Conservation (phyloP, 139 green algal species). For the Gonium pectorale region DNA sequence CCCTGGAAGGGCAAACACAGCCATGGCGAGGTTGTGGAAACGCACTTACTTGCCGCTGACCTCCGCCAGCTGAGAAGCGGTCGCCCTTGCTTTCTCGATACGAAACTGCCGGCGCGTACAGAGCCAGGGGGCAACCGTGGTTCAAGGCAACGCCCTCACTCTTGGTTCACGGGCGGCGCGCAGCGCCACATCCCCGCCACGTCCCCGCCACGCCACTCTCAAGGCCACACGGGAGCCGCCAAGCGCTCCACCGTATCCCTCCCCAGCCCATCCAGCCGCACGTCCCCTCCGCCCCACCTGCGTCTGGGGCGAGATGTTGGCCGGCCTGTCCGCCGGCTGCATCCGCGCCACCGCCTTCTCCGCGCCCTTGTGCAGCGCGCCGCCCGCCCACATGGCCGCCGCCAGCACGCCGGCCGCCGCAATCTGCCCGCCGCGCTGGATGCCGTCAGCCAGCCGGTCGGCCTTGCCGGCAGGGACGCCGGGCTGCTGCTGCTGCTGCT, state of each 20-base stretch:
- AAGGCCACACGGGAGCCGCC: neutral
- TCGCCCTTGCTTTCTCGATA: neutral
- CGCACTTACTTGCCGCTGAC: constrained; percentile 25
- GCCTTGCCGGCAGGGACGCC: neutral
- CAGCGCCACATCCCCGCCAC: too few species aligned
- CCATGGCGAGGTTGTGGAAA: too few species aligned
- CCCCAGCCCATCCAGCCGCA: neutral
- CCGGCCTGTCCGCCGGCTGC: neutral
- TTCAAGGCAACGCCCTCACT: too few species aligned
- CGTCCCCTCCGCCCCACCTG: constrained; percentile 2
- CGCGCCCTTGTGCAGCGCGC: neutral
- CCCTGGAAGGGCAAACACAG: too few species aligned
- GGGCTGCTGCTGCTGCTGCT: constrained; percentile 10
- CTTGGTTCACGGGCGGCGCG: too few species aligned
- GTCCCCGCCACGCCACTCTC: too few species aligned
- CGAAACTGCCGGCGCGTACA: neutral
- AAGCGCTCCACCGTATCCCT: neutral
- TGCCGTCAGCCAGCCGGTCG: neutral
- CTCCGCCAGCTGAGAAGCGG: neutral
- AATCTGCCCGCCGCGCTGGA: constrained; percentile 18
- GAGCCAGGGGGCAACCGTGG: too few species aligned
- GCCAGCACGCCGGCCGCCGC: constrained; percentile 25
- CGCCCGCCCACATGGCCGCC: neutral
- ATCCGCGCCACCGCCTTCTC: constrained; percentile 13
- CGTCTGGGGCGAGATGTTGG: neutral